Conservation (phyloP, 176 grass and related monocot genomes). For the Avena sativa region DNA sequence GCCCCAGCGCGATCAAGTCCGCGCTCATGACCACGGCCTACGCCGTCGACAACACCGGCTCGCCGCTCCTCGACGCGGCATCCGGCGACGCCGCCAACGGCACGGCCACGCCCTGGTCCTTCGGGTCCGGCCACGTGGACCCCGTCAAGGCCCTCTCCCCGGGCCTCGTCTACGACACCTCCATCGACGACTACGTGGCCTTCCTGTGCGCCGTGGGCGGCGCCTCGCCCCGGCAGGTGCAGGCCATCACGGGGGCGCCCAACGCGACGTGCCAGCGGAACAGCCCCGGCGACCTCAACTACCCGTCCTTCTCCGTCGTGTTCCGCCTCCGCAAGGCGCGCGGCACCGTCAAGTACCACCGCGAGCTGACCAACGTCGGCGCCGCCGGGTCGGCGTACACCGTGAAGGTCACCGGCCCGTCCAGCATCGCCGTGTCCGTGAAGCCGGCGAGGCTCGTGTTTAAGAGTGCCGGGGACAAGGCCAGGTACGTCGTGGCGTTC, state of each 20-base stretch:
- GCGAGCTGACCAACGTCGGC: conserved; percentile 86
- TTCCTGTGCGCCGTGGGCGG: conserved; percentile 85
- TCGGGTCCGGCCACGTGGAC: conserved; percentile 80
- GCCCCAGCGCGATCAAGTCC: conserved; percentile 85
- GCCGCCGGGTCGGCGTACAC: conserved; percentile 48
- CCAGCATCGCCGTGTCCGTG: conserved; percentile 62
- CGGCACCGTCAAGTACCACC: conserved; percentile 59
- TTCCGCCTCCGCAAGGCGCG: conserved; percentile 56
- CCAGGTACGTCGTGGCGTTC: conserved; percentile 64
- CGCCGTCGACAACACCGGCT: conserved; percentile 69
- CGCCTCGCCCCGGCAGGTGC: conserved; percentile 56
- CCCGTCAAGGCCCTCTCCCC: conserved; percentile 78
- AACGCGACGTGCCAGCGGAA: conserved; percentile 71
- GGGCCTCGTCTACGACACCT: conserved; percentile 80
- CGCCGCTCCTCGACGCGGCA: conserved; percentile 58
- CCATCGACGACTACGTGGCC: conserved; percentile 71
- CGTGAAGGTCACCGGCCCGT: conserved; percentile 49
- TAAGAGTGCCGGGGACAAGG: conserved; percentile 58
- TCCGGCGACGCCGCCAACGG: conserved; percentile 43
- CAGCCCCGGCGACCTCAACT: conserved; percentile 83
- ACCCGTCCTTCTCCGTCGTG: conserved; percentile 90
- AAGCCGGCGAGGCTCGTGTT: conserved; percentile 77
- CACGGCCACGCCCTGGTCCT: conserved; percentile 70
- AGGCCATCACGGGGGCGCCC: conserved; percentile 58
- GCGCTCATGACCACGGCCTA: conserved; percentile 96